Evolutionary conservation across 2,329 filamentous ascomycete species (phyloP), one percentile per base, ranked within the genome.

Genomic region (Triangularia verruculosa): DNA sequence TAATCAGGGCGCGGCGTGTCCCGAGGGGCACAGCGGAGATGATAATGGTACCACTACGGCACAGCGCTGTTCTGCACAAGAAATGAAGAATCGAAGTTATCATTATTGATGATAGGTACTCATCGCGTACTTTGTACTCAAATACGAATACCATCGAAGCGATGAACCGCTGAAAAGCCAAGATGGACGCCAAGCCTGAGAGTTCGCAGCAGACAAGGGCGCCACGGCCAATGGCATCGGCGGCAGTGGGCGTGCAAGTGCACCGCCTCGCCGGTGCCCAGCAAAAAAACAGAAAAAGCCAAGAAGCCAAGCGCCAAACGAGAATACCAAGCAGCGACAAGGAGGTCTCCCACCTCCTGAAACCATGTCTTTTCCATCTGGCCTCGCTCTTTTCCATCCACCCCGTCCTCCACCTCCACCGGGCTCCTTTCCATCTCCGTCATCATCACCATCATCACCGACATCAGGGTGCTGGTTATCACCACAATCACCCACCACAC

Each of bases 271-370:
- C 58, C 58, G 32, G 32, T 57, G 66, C 66, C 62, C 39, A 63
- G 39, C 39, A 43, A 47, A 20, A 47, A 47, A 47, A 47, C 39
- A 47, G 60, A 61, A 43, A n/a, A 57, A 28, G 61, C 66, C 64
- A 62, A 58, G 54, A 12, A 27, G 65, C 65, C 65, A 70, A 69
- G 67, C 59, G 63, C 30, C 62, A 60, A 57, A 62, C 63, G 61
- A 65, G 66, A 66, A 64, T 68, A 65, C 64, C 66, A 68, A 69
- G 66, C 58, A 17, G 55, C 59, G 51, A 24, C 51, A 28, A 25
- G 20, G 22, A 24, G 51, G 51, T 54, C 20, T 53, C 61, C 63
- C 57, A 57, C 59, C 60, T 53, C 58, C 57, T 59, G 67, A 59
- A 61, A 64, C 59, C 39, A 47, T 47, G 39, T 17, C n/a, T 22